Conservation (phyloP, 805 yeast species). For the Saturnispora diversa region DNA sequence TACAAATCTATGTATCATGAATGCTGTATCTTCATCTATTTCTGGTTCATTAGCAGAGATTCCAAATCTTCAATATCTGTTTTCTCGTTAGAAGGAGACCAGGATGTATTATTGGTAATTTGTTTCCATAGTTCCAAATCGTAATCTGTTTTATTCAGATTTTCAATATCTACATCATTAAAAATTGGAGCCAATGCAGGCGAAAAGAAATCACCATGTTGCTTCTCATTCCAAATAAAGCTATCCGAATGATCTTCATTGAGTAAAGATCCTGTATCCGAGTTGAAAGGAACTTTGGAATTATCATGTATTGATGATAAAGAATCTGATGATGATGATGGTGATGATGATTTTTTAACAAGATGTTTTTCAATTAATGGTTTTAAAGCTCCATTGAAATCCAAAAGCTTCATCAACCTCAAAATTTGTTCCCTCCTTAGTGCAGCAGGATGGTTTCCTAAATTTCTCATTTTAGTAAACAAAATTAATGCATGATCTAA, state of each 20-base stretch:
- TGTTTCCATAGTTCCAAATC: constrained; percentile 67
- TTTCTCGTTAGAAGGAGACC: constrained; percentile 40
- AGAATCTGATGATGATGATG: no score
- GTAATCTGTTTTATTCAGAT: constrained; percentile 28
- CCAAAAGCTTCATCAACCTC: constrained; percentile 55
- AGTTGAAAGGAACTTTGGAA: constrained; percentile 19
- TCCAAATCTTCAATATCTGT: neutral
- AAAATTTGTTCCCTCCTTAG: constrained; percentile 63
- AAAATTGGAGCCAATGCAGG: constrained; percentile 27
- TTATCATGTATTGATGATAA: constrained; percentile 33
- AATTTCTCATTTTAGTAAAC: constrained; percentile 65
- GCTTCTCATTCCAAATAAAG: neutral
- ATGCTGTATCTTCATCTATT: neutral
- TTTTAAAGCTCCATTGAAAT: constrained; percentile 56
- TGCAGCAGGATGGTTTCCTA: constrained; percentile 78
- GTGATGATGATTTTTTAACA: neutral
- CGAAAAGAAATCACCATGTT: constrained; percentile 15
- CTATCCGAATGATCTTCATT: neutral
- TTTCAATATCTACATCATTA: constrained; percentile 31
- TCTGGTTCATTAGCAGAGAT: neutral
- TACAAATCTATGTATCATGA: no score
- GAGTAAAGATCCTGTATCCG: neutral
- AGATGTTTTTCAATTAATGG: constrained; percentile 28
- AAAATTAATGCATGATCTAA: constrained; percentile 63
- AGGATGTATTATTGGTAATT: constrained; percentile 66